These are phyloP conservation scores for Colletotrichum karsti DNA, from an alignment of 2,329 filamentous ascomycete species.

Conservation along the genomic window DNA sequence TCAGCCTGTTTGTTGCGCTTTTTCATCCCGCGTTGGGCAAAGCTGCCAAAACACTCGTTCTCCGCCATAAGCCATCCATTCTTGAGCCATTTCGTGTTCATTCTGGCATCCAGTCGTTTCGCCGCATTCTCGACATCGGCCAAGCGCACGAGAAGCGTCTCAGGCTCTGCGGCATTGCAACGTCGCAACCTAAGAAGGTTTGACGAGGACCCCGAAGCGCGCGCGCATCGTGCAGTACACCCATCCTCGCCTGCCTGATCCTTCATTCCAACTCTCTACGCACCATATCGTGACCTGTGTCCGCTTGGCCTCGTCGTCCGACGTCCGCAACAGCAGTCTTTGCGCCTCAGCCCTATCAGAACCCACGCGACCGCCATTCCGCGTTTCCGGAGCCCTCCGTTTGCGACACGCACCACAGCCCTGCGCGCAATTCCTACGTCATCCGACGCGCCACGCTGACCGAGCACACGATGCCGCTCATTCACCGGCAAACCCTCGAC, in stretches of 20 bases:
- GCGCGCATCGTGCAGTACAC: conserved; percentile 7
- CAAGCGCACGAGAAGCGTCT: neutral
- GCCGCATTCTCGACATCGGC: neutral
- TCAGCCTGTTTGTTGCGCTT: conserved; percentile 5
- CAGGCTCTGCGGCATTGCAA: conserved; percentile 16
- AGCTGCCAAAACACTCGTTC: neutral
- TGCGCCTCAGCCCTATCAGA: conserved; percentile 1
- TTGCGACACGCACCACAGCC: neutral
- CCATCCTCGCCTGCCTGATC: neutral
- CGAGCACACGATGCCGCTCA: conserved; percentile 11
- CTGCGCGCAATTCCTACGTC: neutral
- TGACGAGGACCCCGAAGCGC: neutral
- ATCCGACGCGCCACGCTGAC: neutral
- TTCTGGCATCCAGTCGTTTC: neutral
- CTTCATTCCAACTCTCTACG: neutral
- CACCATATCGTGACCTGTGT: neutral
- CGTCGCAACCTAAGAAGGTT: neutral
- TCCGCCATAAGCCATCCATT: neutral
- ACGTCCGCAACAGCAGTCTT: neutral
- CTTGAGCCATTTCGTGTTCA: neutral
- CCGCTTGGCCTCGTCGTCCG: neutral
- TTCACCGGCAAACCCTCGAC: conserved; percentile 21
- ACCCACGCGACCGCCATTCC: neutral
- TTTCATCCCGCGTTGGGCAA: neutral
- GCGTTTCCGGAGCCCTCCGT: neutral